Evolutionary conservation across 2,329 filamentous ascomycete genomes (phyloP).

Genomic region (Aaosphaeria pasadenensis): DNA sequence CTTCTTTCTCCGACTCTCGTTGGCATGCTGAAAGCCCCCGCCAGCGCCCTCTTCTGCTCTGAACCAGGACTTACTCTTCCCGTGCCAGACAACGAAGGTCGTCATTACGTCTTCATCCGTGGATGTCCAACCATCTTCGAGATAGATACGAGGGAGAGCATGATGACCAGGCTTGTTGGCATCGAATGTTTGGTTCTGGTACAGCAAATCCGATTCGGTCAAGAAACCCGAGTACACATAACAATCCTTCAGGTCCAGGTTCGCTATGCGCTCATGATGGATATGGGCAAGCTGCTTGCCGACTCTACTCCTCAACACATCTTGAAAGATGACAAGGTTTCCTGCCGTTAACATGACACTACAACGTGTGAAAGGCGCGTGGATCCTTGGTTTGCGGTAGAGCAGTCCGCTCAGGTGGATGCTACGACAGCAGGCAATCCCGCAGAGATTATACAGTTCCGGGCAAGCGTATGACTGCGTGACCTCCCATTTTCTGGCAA

Average conservation of each 20-base stretch:
- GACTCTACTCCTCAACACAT: slow-evolving; percentile 53
- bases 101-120: slow-evolving; percentile 65
- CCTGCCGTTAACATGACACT: slow-evolving; percentile 60
- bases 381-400: slow-evolving; percentile 62
- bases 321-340: slow-evolving; percentile 61
- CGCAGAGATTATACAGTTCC: slow-evolving; percentile 65
- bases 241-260: slow-evolving; percentile 60
- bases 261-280: slow-evolving; percentile 59
- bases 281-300: slow-evolving; percentile 58
- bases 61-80: slow-evolving; percentile 56
- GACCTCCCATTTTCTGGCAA: slow-evolving; percentile 67
- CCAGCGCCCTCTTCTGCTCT: slow-evolving; percentile 35
- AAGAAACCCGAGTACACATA: slow-evolving; percentile 65
- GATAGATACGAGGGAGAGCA: slow-evolving; percentile 58
- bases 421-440: slow-evolving; percentile 60
- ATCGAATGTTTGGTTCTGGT: slow-evolving; percentile 63
- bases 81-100: slow-evolving; percentile 66
- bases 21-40: slow-evolving; percentile 19
- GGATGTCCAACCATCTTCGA: slow-evolving; percentile 59
- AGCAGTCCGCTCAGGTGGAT: slow-evolving; percentile 61
- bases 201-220: slow-evolving; percentile 61
- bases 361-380: slow-evolving; percentile 59
- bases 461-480: slow-evolving; percentile 61
- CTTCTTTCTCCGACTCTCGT: slow-evolving; percentile 45
- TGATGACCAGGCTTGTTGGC: slow-evolving; percentile 59